Evolutionary conservation across 148 eudicot genomes (phyloP).

Genomic region (Nepenthes gracilis): DNA sequence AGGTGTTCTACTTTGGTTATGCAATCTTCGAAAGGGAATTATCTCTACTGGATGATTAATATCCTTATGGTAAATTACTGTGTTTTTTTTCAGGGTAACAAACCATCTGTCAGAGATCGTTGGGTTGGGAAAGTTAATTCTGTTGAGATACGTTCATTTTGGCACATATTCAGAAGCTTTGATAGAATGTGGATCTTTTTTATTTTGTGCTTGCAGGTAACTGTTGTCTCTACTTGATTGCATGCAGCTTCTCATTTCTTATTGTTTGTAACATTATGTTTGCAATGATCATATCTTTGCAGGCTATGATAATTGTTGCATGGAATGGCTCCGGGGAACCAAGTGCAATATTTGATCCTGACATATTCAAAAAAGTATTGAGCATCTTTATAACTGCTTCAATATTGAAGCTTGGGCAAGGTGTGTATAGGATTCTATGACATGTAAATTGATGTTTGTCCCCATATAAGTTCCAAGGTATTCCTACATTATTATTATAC

Average conservation of each 20-base stretch:
- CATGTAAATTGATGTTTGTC: background rate
- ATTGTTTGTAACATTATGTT: background rate
- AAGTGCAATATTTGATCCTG: slow-evolving; percentile 44
- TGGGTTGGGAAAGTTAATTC: slow-evolving; percentile 98
- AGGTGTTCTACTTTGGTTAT: background rate
- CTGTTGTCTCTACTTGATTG: background rate
- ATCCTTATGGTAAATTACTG: background rate
- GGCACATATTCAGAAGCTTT: slow-evolving; percentile 97
- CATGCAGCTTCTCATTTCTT: background rate
- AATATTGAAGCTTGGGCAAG: slow-evolving; percentile 83
- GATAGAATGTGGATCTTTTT: slow-evolving; percentile 98
- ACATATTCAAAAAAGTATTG: slow-evolving; percentile 75
- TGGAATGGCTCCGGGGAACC: slow-evolving; percentile 72
- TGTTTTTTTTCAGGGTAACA: slow-evolving; percentile 43
- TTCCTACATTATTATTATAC: background rate
- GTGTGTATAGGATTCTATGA: slow-evolving; percentile 20
- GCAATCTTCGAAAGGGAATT: background rate
- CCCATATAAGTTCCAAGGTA: background rate
- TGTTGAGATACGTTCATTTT: slow-evolving; percentile 90
- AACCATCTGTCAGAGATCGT: slow-evolving; percentile 35
- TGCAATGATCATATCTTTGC: slow-evolving; percentile 3
- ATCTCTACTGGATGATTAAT: background rate
- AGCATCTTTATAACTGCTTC: slow-evolving; percentile 95
- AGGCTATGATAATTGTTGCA: slow-evolving; percentile 99
- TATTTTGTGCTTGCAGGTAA: slow-evolving; percentile 86